A percentile compares a stretch with the other conserved stretches of the same genome.
Evolutionary conservation across 2,329 filamentous ascomycete genomes (phyloP).

Genomic region (Fonsecaea multimorphosa): DNA sequence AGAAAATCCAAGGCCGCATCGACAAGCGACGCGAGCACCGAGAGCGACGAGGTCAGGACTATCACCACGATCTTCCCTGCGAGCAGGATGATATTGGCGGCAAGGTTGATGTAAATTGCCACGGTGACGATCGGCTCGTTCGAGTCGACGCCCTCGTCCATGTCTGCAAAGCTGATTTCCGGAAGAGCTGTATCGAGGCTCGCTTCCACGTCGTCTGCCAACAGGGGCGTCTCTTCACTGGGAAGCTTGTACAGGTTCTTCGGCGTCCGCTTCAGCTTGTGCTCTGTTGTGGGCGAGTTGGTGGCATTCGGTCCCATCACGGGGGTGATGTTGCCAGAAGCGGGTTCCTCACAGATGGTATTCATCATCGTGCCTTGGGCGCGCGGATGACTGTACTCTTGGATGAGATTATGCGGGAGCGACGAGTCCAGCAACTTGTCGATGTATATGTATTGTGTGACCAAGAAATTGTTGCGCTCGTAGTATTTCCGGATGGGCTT

Average conservation of each 20-base stretch:
- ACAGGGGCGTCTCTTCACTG: constrained; percentile 71
- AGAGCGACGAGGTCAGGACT: constrained; percentile 75
- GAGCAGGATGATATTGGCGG: constrained; percentile 76
- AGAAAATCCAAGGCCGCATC: constrained; percentile 82
- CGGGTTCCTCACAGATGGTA: constrained; percentile 75
- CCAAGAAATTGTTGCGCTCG: constrained; percentile 82
- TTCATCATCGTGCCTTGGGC: constrained; percentile 64
- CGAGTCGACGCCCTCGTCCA: constrained; percentile 64
- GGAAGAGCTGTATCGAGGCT: constrained; percentile 46
- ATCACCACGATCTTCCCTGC: constrained; percentile 79
- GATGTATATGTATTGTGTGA: constrained; percentile 93
- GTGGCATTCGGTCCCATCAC: constrained; percentile 23
- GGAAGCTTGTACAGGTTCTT: constrained; percentile 80
- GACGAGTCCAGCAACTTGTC: constrained; percentile 89
- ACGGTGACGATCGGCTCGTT: constrained; percentile 77
- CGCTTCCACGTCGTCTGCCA: constrained; percentile 49
- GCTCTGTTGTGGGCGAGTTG: constrained; percentile 16
- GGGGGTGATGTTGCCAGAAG: constrained; percentile 42
- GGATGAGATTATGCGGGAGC: constrained; percentile 87
- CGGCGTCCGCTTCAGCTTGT: constrained; percentile 75
- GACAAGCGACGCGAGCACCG: constrained; percentile 78
- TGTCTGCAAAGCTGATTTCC: constrained; percentile 52
- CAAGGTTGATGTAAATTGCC: constrained; percentile 85
- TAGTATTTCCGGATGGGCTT: constrained; percentile 84
- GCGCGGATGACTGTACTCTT: constrained; percentile 76